Evolutionary conservation across 768 basidiomycete genomes (phyloP), one percentile per base, ranked within the genome.

Genomic region (Collybiopsis confluens): DNA sequence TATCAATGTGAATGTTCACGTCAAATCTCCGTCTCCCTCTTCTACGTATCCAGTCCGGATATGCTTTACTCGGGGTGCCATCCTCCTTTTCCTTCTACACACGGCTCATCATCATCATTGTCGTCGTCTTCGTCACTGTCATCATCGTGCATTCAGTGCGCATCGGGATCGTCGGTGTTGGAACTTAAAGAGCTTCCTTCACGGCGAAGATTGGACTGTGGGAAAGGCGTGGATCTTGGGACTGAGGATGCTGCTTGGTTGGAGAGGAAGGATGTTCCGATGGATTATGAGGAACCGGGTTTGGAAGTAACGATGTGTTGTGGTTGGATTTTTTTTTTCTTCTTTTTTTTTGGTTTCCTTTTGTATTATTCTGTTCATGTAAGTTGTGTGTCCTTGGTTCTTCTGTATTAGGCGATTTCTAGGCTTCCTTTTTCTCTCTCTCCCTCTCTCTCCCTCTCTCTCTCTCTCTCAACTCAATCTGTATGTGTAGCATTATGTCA

Each of bases 251-350:
- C 78, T 27, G 73, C 78, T 41, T 86, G 84, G 84, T 66, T 84
- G 63, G 85, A 85, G 68, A 71, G 83, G 61, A 86, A 83, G 68
- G 85, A 88, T 58, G 81, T 88, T n/a, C 85, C 84, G 52, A 85
- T 86, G 70, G 85, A 86, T 66, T 86, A 85, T 68, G 85, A 86
- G 70, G 76, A 78, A 70, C 79, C 83, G 20, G 52, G 52, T n/a
- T 45, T 53, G 30, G 41, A n/a, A 53, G 45, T 52, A 30, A 50
- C 4, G 8, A 36, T 36, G 18, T 40, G 6, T 40, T 6, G 5
- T 15, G n/a, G 8, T 4, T 16, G 5, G 16, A 15, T 40, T 16
- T 40, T 40, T 40, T 20, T 20, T 6, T 40, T 5, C 38, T 15
- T n/a, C 6, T 40, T 40, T 6, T 15, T 7, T n/a, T 40, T 6